Conservation (phyloP, 345 rosid species). For the Sonneratia alba region DNA sequence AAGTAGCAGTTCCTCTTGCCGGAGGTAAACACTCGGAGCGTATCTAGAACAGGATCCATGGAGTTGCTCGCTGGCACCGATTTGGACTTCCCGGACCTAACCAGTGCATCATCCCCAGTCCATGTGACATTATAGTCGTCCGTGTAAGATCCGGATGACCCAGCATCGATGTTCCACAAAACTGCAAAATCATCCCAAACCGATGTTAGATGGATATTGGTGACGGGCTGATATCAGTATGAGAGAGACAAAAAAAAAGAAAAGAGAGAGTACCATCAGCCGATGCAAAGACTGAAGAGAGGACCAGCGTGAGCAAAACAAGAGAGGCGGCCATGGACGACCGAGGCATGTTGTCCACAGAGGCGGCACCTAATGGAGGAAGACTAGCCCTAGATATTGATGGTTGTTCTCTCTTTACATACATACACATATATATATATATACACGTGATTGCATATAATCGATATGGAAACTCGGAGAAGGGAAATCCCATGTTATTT, state of each 20-base stretch:
- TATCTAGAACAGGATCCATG: constrained; percentile 10
- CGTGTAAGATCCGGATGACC: neutral
- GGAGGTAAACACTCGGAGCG: constrained; percentile 21
- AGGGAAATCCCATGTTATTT: too few species aligned
- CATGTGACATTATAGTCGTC: neutral
- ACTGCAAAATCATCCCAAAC: neutral
- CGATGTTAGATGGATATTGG: neutral
- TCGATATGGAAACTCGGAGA: neutral
- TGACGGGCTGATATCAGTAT: neutral
- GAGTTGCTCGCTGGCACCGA: constrained; percentile 10
- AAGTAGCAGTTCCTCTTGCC: constrained; percentile 31
- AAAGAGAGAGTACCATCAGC: neutral
- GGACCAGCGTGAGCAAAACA: neutral
- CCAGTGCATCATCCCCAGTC: neutral
- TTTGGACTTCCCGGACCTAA: constrained; percentile 13
- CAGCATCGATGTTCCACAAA: neutral
- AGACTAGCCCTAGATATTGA: neutral
- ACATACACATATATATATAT: too few species aligned
- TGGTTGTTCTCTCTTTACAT: too few species aligned
- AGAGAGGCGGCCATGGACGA: neutral
- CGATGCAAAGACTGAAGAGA: neutral
- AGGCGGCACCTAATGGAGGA: neutral
- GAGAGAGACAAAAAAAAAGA: neutral
- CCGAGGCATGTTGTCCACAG: neutral
- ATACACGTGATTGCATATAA: neutral